Evolutionary conservation across 257 asterid genomes (phyloP).

Genomic region (Penstemon barbatus): DNA sequence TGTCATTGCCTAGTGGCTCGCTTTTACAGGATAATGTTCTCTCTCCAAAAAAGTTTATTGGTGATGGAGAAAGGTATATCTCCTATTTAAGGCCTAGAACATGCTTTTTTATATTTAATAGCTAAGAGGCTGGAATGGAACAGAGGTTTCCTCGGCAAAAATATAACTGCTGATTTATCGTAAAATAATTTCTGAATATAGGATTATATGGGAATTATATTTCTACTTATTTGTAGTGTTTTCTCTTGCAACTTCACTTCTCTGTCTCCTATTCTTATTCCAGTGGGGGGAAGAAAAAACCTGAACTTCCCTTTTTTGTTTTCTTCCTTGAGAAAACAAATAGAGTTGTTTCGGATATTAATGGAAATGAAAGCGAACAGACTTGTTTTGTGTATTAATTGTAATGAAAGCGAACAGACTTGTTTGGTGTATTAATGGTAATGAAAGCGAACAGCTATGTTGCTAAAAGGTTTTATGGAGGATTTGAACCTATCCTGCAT

Average conservation of each 20-base stretch:
- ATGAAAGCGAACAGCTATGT: not conserved
- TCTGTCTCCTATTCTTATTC: not conserved
- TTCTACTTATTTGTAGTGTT: not conserved
- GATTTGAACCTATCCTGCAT: not conserved
- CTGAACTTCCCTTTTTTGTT: not conserved
- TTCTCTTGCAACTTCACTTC: not conserved
- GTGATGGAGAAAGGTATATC: constrained; percentile 81
- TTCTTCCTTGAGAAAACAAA: not conserved
- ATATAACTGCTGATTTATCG: not conserved
- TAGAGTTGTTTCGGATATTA: not conserved
- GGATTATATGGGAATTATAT: constrained; percentile 8
- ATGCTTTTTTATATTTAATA: not conserved
- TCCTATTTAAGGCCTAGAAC: constrained; percentile 12
- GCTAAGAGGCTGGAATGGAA: constrained; percentile 5
- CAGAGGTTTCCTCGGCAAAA: constrained; percentile 9
- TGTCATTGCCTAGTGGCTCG: constrained; percentile 53
- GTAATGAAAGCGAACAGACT: not conserved
- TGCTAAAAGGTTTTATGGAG: not conserved
- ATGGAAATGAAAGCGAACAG: not conserved
- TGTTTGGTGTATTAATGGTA: not conserved
- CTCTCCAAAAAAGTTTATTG: constrained; percentile 51
- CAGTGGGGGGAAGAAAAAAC: not conserved
- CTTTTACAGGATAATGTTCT: constrained; percentile 55
- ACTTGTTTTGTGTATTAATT: no score
- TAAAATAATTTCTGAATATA: not conserved